A percentile compares a stretch with the other conserved stretches of the same genome.
phyloP scores from a whole-genome alignment of 768 basidiomycete genomes.

The Boletus rex-veris region DNA sequence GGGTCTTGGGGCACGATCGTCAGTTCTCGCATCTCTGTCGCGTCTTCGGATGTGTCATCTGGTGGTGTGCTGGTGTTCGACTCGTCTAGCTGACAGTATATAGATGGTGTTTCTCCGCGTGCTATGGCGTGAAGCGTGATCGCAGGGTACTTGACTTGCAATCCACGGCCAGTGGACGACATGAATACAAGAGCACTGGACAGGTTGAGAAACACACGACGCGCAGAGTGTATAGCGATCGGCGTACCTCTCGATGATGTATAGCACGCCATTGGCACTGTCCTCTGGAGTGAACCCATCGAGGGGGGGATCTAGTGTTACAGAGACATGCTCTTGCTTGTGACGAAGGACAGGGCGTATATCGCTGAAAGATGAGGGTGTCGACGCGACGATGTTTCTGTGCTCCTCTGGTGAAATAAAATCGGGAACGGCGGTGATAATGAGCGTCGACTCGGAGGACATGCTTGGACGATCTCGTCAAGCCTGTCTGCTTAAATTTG shows the following conservation, averaged over 20 bases:
- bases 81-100: constrained; percentile 96
- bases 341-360: constrained; percentile 82
- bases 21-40: constrained; percentile 72
- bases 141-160: constrained; percentile 83
- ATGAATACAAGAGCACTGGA: constrained; percentile 75
- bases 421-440: constrained; percentile 41
- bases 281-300: constrained; percentile 55
- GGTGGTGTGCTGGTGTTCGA: constrained; percentile 33
- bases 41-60: constrained; percentile 35
- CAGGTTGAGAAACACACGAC: constrained; percentile 1
- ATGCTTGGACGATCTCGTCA: no score
- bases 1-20: constrained; percentile 63
- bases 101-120: constrained; percentile 63
- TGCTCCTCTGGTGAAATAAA: constrained; percentile 67
- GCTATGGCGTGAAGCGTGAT: constrained; percentile 94
- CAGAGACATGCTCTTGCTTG: constrained; percentile 65
- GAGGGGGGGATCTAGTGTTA: constrained; percentile 66
- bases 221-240: constrained; percentile 1
- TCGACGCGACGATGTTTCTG: constrained; percentile 61
- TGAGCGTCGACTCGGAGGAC: constrained; percentile 19
- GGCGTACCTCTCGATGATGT: constrained; percentile 79
- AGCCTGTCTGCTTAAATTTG: no score
- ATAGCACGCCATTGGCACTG: constrained; percentile 62
- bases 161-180: constrained; percentile 63
- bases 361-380: constrained; percentile 78